Conservation (phyloP, 2,329 filamentous ascomycete genomes). For the Colletotrichum simmondsii region DNA sequence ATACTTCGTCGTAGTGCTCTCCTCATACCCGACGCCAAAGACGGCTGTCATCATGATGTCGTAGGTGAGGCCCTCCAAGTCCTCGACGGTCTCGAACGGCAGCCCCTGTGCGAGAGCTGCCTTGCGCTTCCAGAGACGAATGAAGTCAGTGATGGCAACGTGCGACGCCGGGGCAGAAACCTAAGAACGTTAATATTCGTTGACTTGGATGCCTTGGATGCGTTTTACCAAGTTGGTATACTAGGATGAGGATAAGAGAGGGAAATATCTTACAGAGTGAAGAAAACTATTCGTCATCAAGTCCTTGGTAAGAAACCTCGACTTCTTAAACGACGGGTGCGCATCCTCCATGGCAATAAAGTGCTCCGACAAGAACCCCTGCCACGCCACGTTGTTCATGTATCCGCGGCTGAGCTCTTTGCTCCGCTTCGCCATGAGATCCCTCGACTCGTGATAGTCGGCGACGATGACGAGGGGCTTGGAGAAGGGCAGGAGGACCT, state of each 20-base stretch:
- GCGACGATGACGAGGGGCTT: not conserved
- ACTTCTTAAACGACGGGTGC: conserved; percentile 2
- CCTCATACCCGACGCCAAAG: not conserved
- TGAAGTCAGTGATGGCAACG: not conserved
- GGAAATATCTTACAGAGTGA: not conserved
- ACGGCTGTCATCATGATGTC: not conserved
- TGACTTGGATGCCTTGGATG: too few relatives aligned
- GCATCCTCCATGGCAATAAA: conserved; percentile 7
- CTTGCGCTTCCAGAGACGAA: not conserved
- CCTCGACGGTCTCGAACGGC: not conserved
- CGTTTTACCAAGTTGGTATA: too few relatives aligned
- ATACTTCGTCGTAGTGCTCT: not conserved
- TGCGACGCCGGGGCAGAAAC: not conserved
- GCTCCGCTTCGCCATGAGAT: conserved; percentile 16
- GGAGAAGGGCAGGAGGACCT: not conserved
- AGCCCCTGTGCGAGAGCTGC: not conserved
- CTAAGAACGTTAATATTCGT: not conserved
- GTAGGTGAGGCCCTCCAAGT: not conserved
- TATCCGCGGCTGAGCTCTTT: not conserved
- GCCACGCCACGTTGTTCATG: not conserved
- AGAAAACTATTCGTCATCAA: conserved; percentile 8
- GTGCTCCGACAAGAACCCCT: conserved; percentile 1
- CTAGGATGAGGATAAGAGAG: too few relatives aligned
- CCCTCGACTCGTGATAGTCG: not conserved
- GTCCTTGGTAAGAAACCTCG: conserved; percentile 9